These are phyloP conservation scores for Musa acuminata DNA, from an alignment of 176 grass and related monocot genomes.

Conservation along the genomic window DNA sequence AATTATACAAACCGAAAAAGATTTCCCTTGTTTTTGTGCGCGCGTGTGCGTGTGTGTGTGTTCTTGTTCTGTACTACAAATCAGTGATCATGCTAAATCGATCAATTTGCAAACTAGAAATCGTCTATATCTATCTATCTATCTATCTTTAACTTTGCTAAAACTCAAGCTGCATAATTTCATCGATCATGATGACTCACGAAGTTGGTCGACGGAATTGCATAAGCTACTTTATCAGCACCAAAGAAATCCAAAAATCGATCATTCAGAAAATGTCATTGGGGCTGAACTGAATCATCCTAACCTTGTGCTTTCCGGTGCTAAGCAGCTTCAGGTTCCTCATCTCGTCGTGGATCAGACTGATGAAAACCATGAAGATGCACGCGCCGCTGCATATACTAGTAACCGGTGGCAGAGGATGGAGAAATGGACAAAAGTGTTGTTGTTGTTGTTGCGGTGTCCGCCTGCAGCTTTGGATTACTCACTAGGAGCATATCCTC, in stretches of 20 bases:
- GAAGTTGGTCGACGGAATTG: too few species aligned
- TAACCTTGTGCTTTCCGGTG: background rate
- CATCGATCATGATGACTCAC: too few species aligned
- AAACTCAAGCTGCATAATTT: too few species aligned
- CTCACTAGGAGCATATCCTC: background rate
- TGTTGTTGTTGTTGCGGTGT: background rate
- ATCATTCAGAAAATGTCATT: background rate
- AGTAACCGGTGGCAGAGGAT: background rate
- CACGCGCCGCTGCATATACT: background rate
- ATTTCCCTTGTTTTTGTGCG: too few species aligned
- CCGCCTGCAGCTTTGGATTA: background rate
- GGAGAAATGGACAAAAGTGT: background rate
- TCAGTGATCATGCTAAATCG: too few species aligned
- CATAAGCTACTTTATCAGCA: background rate
- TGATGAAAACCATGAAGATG: background rate
- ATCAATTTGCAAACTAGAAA: too few species aligned
- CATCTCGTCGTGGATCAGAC: background rate
- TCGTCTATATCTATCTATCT: too few species aligned
- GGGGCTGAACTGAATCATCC: background rate
- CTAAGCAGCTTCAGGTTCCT: background rate
- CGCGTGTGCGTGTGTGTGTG: too few species aligned
- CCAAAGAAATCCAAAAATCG: background rate
- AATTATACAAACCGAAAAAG: too few species aligned
- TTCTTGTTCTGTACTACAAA: too few species aligned
- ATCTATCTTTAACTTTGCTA: too few species aligned